Conservation (phyloP, 2,329 filamentous ascomycete species). For the Sclerotinia nivalis region DNA sequence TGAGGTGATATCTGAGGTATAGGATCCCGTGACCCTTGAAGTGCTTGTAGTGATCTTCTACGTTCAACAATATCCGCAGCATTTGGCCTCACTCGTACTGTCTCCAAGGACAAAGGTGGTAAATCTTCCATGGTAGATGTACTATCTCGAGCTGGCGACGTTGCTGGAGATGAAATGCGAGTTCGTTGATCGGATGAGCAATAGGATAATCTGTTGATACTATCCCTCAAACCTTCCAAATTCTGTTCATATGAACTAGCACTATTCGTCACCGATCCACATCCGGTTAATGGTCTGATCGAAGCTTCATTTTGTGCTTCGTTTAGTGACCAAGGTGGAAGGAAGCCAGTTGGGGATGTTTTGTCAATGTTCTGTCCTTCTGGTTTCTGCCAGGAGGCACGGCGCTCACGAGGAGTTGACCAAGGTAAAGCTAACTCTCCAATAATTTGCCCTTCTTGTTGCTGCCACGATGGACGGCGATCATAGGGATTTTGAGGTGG, state of each 20-base stretch:
- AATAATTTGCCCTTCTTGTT: not conserved
- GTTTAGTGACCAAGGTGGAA: conserved; percentile 17
- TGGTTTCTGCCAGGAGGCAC: conserved; percentile 17
- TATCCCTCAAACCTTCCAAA: conserved; percentile 58
- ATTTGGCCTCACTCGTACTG: conserved; percentile 34
- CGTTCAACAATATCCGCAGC: conserved; percentile 37
- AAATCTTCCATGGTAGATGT: conserved; percentile 47
- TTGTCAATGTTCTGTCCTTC: conserved; percentile 16
- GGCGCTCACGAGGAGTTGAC: not conserved
- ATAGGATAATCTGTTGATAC: conserved; percentile 57
- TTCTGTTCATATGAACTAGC: conserved; percentile 58
- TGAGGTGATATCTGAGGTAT: conserved; percentile 29
- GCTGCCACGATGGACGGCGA: conserved; percentile 27
- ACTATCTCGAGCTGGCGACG: conserved; percentile 57
- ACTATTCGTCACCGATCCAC: conserved; percentile 59
- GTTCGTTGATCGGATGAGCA: conserved; percentile 63
- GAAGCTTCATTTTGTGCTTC: conserved; percentile 18
- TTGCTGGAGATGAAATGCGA: conserved; percentile 58
- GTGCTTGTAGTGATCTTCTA: conserved; percentile 39
- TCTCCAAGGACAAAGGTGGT: conserved; percentile 28
- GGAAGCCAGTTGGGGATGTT: conserved; percentile 1
- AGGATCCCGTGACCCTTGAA: conserved; percentile 31
- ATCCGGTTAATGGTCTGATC: conserved; percentile 44
- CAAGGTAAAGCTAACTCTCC: conserved; percentile 19
- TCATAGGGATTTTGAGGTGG: conserved; percentile 28